Base-by-base conservation (phyloP, 2,329 filamentous ascomycete genomes). In the Diaporthe sp. region DNA sequence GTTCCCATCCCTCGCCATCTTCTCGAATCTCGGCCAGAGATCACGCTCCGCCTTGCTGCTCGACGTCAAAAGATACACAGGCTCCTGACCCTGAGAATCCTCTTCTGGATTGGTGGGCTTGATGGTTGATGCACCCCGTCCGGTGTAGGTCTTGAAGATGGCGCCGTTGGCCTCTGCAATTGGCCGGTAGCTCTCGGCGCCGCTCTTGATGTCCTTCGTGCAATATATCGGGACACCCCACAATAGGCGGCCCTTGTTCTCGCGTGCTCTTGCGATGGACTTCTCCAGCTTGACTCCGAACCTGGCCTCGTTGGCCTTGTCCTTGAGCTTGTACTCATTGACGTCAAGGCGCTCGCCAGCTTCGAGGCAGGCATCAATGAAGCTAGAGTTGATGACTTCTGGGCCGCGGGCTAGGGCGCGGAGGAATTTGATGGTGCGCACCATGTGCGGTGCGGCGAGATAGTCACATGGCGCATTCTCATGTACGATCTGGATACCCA, bases 381-480 rank as follows among this genome's bases (percentile, higher is more conserved):
- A 99, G 12, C 90, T 88, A 0, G 93, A 93, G 59, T 92, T 92
- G 71, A 98, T 89, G 56, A 98, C 90, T 1, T 90, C 88, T 0
- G 95, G 94, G 0, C 94, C 95, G 74, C 91, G 92, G 25, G 97
- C 95, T 37, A 99, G 86, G 17, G 95, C 95, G 75, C 93, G 93
- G 66, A 98, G 92, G 81, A 99, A 99, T 81, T 99, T 99, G 81
- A 94, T 92, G 0, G 97, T 99, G 50, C 97, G 93, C 44, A 98
- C 91, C 75, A 98, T 91, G 55, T 92, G 90, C 0, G 96, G 97
- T 4, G 96, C 96, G 44, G 95, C 95, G 15, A 99, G 90, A 81
- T 97, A 94, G 79, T 96, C 94, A 81, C 94, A 97, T 58, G 91
- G 89, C 63, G 90, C 89, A 35, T 92, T 91, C 80, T 98, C 94